Conservation (phyloP, 2,329 filamentous ascomycete species). For the Diaporthe velutina region DNA sequence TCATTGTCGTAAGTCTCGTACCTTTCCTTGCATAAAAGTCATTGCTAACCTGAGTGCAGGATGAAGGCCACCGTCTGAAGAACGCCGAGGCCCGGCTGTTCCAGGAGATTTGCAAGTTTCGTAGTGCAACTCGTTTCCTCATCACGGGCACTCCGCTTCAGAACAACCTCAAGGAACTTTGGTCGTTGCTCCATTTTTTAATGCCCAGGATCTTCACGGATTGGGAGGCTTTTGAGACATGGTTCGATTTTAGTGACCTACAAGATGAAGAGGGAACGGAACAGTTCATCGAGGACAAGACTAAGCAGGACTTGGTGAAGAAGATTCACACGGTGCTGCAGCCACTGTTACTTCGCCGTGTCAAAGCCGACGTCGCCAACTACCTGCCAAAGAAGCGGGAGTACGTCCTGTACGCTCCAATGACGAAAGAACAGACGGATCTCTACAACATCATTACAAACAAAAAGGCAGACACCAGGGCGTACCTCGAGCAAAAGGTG, state of each 20-base stretch:
- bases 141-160: slow-evolving; percentile 96
- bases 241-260: slow-evolving; percentile 97
- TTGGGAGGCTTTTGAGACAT: slow-evolving; percentile 91
- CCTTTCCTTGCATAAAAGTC: background rate
- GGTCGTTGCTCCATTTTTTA: slow-evolving; percentile 94
- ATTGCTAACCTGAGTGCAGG: slow-evolving; percentile 59
- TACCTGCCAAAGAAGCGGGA: slow-evolving; percentile 96
- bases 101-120: slow-evolving; percentile 87
- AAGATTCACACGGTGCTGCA: slow-evolving; percentile 95
- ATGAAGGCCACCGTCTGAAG: slow-evolving; percentile 97
- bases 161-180: slow-evolving; percentile 94
- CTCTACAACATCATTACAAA: slow-evolving; percentile 79
- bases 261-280: slow-evolving; percentile 85
- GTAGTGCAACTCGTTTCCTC: slow-evolving; percentile 88
- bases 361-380: slow-evolving; percentile 94
- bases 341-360: slow-evolving; percentile 85
- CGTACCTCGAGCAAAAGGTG: slow-evolving; percentile 86
- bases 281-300: slow-evolving; percentile 82
- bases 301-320: slow-evolving; percentile 82
- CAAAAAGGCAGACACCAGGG: slow-evolving; percentile 71
- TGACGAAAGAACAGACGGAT: slow-evolving; percentile 91
- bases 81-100: slow-evolving; percentile 95
- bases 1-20: slow-evolving; percentile 79
- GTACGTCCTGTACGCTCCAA: slow-evolving; percentile 93
- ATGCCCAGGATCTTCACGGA: slow-evolving; percentile 94